phyloP scores from a whole-genome alignment of 108 stramenopile species.

The Nitzschia inconspicua region DNA sequence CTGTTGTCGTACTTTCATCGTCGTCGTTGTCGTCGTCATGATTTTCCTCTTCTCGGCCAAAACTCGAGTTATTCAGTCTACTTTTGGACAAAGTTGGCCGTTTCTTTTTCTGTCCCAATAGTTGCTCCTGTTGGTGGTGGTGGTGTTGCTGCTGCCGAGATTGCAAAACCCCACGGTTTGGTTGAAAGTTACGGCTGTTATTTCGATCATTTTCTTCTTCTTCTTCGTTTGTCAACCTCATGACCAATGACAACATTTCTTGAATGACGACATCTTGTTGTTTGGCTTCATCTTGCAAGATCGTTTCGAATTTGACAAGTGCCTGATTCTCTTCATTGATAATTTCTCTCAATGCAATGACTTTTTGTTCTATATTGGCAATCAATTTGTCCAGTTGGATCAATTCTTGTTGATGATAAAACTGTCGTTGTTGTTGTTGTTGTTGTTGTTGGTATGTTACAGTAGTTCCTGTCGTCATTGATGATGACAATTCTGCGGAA shows the following conservation, averaged over 20 bases:
- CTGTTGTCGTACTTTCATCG: too few species aligned
- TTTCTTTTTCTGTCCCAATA: too few species aligned
- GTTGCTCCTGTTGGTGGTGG: too few species aligned
- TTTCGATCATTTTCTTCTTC: neutral
- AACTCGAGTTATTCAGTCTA: too few species aligned
- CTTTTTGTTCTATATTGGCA: slow-evolving; percentile 27
- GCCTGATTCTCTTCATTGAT: slow-evolving; percentile 28
- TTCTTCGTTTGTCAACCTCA: neutral
- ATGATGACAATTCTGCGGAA: too few species aligned
- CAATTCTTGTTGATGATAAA: neutral
- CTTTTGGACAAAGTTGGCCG: too few species aligned
- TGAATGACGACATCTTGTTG: slow-evolving; percentile 18
- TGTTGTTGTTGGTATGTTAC: neutral
- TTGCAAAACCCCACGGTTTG: too few species aligned
- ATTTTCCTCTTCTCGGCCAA: too few species aligned
- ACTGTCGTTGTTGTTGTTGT: neutral
- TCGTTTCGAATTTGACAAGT: slow-evolving; percentile 32
- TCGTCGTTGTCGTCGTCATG: too few species aligned
- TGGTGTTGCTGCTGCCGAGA: neutral
- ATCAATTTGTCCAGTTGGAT: slow-evolving; percentile 14
- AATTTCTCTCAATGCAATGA: slow-evolving; percentile 20
- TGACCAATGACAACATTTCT: slow-evolving; percentile 5
- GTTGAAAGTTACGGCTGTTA: too few species aligned
- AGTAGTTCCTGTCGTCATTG: neutral
- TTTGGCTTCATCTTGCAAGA: slow-evolving; percentile 18